phyloP scores from a whole-genome alignment of 805 yeast species.

The Wickerhamomyces hampshirensis region DNA sequence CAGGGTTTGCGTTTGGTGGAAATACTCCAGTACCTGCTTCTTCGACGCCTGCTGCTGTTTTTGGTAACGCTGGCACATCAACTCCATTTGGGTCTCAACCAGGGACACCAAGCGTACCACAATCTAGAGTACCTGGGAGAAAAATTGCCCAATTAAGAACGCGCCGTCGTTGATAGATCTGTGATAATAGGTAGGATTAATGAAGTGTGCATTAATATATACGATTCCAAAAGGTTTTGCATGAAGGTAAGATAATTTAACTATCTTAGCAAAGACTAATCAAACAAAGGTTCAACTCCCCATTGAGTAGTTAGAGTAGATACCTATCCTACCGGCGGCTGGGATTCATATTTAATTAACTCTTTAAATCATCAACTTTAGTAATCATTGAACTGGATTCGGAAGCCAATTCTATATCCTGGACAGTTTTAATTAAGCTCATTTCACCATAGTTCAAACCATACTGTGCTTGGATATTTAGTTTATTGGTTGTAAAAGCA shows the following conservation, averaged over 20 bases:
- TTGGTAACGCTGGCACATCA: conserved; percentile 9
- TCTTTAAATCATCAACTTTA: conserved; percentile 5
- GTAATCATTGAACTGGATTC: conserved; percentile 8
- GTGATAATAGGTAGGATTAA: too few species aligned
- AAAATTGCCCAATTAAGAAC: conserved; percentile 24
- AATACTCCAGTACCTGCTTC: conserved; percentile 3
- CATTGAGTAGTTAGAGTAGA: too few species aligned
- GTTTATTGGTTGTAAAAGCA: conserved; percentile 46
- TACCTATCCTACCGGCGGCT: too few species aligned
- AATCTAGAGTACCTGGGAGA: conserved; percentile 20
- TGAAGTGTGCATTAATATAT: too few species aligned
- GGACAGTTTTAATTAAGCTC: conserved; percentile 51
- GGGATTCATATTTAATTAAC: too few species aligned
- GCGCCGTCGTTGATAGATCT: conserved; percentile 22
- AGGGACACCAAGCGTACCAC: conserved; percentile 16
- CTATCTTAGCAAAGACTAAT: too few species aligned
- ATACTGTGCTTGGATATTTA: conserved; percentile 38
- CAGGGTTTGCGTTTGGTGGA: conserved; percentile 1
- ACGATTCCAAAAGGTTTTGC: too few species aligned
- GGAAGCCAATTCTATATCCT: conserved; percentile 30
- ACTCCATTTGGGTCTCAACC: too few species aligned
- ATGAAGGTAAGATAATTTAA: too few species aligned
- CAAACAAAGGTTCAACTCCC: too few species aligned
- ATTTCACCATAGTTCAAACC: conserved; percentile 67
- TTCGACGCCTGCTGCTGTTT: conserved; percentile 8